Base-by-base conservation (phyloP, 345 rosid species). In the Eutrema yunnanense region DNA sequence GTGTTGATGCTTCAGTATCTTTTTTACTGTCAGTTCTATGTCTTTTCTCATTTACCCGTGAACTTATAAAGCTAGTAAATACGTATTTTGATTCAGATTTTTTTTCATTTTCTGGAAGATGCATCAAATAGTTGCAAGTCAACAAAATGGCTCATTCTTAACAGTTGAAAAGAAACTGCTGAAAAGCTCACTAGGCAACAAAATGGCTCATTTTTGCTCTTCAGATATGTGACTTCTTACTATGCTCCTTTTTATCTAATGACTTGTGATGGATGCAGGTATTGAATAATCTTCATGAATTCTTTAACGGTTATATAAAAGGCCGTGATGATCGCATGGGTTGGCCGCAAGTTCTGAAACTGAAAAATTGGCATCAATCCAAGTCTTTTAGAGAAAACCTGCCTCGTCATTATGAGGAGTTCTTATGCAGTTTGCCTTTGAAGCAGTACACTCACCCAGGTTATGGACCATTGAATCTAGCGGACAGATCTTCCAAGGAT, bases 361-460 rank as follows among this genome's bases (percentile, higher is more conserved):
- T 92, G 76, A 88, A 85, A 81, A 94, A 89, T 50, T 89, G 92
- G 98, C 96, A 88, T 14, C 90, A 90, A 59, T 81, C 90, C 54
- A 82, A 73, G 42, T 49, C 69, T 34, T 86, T 92, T 58, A 77
- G 81, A 10, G 84, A 82, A 19, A 74, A 73, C 44, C 43, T 89
- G 75, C 92, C 89, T 4, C 90, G 90, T n/a, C 97, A 87, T 6
- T 66, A 75, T 73, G 82, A 67, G 43, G 90, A 92, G 84, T 85
- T 86, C 79, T 27, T 76, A 11, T 57, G 69, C 81, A 79, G 84
- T 78, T 81, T 89, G 75, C 96, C 96, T 7, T 86, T 85, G 47
- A 86, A 83, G 75, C 85, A 84, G 56, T 92, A 87, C 78, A 92
- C 86, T 10, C 84, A 89, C 78, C 96, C 88, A 47, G 30, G 30